Base-by-base conservation (phyloP, 2,329 filamentous ascomycete species). In the Purpureocillium takamizusanense region DNA sequence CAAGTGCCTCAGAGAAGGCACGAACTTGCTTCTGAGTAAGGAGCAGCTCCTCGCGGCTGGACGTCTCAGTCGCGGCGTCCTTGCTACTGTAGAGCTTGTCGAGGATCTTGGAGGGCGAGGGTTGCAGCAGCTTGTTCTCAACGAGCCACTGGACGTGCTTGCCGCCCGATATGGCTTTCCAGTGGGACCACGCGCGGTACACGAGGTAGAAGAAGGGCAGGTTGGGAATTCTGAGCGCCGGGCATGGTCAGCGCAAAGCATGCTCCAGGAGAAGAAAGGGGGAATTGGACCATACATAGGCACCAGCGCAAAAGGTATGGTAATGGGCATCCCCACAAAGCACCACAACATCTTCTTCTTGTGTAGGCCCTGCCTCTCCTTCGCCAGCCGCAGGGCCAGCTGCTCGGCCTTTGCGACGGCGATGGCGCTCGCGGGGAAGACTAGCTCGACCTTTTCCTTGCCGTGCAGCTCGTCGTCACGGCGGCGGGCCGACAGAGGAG, bases 181-280 rank as follows among this genome's bases (percentile, higher is more conserved):
- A 94, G 61, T 95, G 87, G 15, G 86, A 94, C 83, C 85, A 97
- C 18, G 87, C 83, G 46, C 92, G 77, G 66, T 94, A 98, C 14
- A 77, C 78, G 31, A 97, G 75, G 60, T 97, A 98, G 69, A 97
- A 97, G 69, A 97, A 97, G 14, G 92, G 92, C 11, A 98, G 69
- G 57, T 98, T 95, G 28, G 90, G 89, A 46, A 95, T 74, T 45
- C 86, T 94, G 11, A 14, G n/a, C 7, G 28, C 5, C 12, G 28
- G 28, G 6, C 13, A 6, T 13, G 28, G 28, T 30, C 28, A 30
- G 28, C 28, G 10, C 21, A 25, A 10, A 10, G 10, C 21, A 6
- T 10, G 21, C 5, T 10, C 10, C 21, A 25, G 21, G 21, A 5
- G 10, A 25, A 25, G 21, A 25, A 25, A 6, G 21, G 6, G 10